Evolutionary conservation across 768 basidiomycete genomes (phyloP), one percentile per base, ranked within the genome.

Genomic region (Pulveroboletus sp.): DNA sequence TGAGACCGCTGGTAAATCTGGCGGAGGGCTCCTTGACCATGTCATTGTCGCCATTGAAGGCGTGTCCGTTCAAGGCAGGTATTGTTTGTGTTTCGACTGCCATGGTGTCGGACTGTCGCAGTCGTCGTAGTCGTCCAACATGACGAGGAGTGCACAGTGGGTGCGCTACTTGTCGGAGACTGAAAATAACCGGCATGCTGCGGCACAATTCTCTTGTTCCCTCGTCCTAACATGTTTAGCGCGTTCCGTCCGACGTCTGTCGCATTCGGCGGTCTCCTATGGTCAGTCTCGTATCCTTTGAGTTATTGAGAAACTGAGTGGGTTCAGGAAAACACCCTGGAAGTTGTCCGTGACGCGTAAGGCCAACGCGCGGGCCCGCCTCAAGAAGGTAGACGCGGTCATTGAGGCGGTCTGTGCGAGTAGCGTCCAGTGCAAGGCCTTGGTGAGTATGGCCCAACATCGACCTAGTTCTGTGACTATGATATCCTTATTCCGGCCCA

Each of bases 371-470:
- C 82, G 96, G 24, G 73, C 85, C 43, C 79, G 96, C 50, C 80
- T 99, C 53, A 93, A 91, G 77, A 85, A 81, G 62, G 95, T 98
- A 32, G 96, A 99, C 73, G 72, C 81, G 2, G 95, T 98, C 49
- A 95, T 99, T 53, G 87, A 92, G 52, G 81, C 93, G 1, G 86
- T 98, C 6, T 76, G 80, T 54, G 74, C 80, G 14, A 92, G 89
- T 57, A 95, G 96, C 5, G 77, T 97, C 6, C 66, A 87, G 61
- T 90, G 86, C 60, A 66, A 71, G 32, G 75, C 91, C 37, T 69
- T 97, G 65, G 94, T 95, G 62, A 52, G 89, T 74, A 18, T 10
- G 6, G 2, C 21, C 17, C 18, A 7, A 6, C 44, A 18, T 42
- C 9, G n/a, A 43, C 32, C 15, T 39, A 48, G 39, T 30, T 24